Base-by-base conservation (phyloP, 495 filamentous ascomycete genomes). In the Tuber microsphaerosporum region DNA sequence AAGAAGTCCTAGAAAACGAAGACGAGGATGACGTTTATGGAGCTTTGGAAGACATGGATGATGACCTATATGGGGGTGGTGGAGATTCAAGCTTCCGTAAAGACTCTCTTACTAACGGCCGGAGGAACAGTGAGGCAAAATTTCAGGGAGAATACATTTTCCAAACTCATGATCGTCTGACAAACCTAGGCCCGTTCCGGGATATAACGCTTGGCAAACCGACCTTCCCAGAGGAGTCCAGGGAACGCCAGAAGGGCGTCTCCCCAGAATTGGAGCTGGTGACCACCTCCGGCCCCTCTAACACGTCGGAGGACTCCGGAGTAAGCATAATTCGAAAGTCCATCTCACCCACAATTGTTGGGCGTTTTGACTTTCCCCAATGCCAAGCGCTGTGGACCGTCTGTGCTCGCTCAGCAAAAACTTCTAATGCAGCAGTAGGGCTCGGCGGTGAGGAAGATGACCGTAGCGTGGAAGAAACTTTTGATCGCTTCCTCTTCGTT, bases 181-280 rank as follows among this genome's bases (percentile, higher is more conserved):
- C 88, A 26, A 97, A 90, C 81, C 87, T 94, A 72, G 95, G 90
- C 0, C 92, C 94, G 22, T 89, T 97, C 74, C 88, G 88, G 73
- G 90, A 92, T 76, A 83, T 94, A 71, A 88, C 91, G 3, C 84
- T 93, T 69, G 90, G 92, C 43, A 86, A 85, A 73, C 84, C 87
- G 22, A 77, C 79, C 20, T 83, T 82, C 76, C 82, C 86, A 20
- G 73, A 85, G 2, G 84, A 85, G 45, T 84, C 84, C 45, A 86
- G 87, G 74, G 86, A 87, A 79, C 84, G 77, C 79, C 80, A 71
- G 85, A 86, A 83, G 48, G 87, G 84, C 37, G 85, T 87, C 39
- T 83, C 83, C 3, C 86, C 88, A 69, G 87, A 89, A 46, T 85
- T 95, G 26, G 90, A 94, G 81, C 80, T 98, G 37, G 88, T 95